Evolutionary conservation across 352 stramenopile species (phyloP), one percentile per base, ranked within the genome.

Genomic region (Nothophytophthora sp.): DNA sequence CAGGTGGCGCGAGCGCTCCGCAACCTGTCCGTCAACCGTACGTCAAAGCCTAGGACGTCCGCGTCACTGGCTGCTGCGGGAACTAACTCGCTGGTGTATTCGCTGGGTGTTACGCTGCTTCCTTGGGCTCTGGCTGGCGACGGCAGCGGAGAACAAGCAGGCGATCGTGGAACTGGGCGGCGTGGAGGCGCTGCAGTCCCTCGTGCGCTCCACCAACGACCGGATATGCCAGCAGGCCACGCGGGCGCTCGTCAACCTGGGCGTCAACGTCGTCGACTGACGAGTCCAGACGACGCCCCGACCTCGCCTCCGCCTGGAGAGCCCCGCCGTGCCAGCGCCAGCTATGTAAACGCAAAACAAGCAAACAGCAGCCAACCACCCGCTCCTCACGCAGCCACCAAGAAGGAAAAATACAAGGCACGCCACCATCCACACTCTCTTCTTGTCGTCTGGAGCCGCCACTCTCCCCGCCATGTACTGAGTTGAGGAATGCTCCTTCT

Each of bases 21-120:
- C 36, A 98, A 98, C 50, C 74, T 98, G 20, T 97, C 87, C 13
- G 90, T 98, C 29, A 97, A 97, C 49, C 74, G 85, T 95, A 81
- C 44, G 84, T 85, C 12, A 15, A 43, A 8, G n/a, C n/a, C n/a
- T n/a, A n/a, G n/a, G n/a, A n/a, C n/a, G n/a, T n/a, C n/a, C n/a
- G n/a, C n/a, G n/a, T n/a, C n/a, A n/a, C n/a, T n/a, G n/a, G n/a
- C n/a, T n/a, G n/a, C n/a, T n/a, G n/a, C n/a, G n/a, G n/a, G n/a
- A n/a, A n/a, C n/a, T n/a, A n/a, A n/a, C n/a, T n/a, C 27, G 15
- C n/a, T 30, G 28, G 2, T 28, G 11, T 16, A 33, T 16, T 27
- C 12, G n/a, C 20, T 38, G 24, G 39, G 43, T 28, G 15, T n/a
- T n/a, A n/a, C n/a, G n/a, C n/a, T n/a, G n/a, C n/a, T n/a, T n/a